Evolutionary conservation across 306 rosid species (phyloP).

Genomic region (Mimosa bimucronata): DNA sequence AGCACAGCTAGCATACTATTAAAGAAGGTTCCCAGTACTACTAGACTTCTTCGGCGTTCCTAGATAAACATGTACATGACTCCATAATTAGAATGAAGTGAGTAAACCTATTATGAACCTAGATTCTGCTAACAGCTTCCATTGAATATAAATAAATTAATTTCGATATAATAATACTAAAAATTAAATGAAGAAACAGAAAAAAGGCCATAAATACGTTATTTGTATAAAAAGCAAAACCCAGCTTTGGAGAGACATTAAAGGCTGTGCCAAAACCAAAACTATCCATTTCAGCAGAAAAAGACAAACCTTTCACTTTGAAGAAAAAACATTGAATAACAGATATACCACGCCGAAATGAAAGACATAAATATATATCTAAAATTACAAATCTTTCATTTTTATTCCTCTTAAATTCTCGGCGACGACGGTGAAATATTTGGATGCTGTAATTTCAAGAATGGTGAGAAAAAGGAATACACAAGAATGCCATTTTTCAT

Average conservation of each 20-base stretch:
- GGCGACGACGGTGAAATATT: neutral
- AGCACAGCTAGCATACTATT: neutral
- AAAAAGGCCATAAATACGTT: neutral
- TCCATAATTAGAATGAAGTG: neutral
- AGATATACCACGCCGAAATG: neutral
- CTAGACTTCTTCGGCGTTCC: no score
- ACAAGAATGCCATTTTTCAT: conserved; percentile 10
- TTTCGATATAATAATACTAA: neutral
- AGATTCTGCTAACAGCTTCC: no score
- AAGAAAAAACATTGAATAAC: neutral
- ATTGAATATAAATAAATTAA: neutral
- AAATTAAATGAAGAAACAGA: neutral
- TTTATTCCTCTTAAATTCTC: neutral
- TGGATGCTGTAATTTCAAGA: conserved; percentile 19
- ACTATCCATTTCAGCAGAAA: conserved; percentile 17
- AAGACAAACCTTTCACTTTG: conserved; percentile 37
- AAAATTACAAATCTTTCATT: conserved; percentile 29
- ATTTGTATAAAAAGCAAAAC: neutral
- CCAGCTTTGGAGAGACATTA: conserved; percentile 17
- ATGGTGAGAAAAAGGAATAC: conserved; percentile 24
- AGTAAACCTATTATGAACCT: neutral
- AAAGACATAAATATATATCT: neutral
- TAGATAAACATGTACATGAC: neutral
- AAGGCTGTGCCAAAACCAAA: conserved; percentile 30
- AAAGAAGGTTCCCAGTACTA: neutral